These are phyloP conservation scores for Alternaria consortialis DNA, from an alignment of 2,329 filamentous ascomycete species.

Conservation along the genomic window DNA sequence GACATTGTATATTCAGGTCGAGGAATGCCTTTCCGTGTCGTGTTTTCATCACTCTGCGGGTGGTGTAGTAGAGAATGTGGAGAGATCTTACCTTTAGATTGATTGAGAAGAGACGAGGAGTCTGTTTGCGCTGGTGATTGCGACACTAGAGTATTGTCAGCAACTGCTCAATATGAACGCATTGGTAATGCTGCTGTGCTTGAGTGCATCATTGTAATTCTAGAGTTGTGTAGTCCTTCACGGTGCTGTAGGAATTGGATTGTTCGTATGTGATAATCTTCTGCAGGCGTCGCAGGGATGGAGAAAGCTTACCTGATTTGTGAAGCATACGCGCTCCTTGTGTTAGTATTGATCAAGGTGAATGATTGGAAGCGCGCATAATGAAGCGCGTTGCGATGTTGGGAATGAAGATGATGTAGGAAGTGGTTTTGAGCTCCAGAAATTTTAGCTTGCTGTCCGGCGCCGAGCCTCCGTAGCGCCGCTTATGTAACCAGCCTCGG, in stretches of 20 bases:
- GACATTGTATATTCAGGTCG: slow-evolving; percentile 71
- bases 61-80: slow-evolving; percentile 17
- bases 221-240: slow-evolving; percentile 64
- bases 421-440: slow-evolving; percentile 31
- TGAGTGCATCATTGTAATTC: slow-evolving; percentile 64
- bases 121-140: neutral
- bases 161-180: slow-evolving; percentile 4
- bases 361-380: slow-evolving; percentile 20
- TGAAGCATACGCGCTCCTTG: slow-evolving; percentile 14
- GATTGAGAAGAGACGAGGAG: slow-evolving; percentile 2
- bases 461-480: slow-evolving; percentile 30
- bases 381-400: slow-evolving; percentile 24
- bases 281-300: slow-evolving; percentile 33
- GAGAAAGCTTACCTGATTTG: slow-evolving; percentile 26
- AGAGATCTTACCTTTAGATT: slow-evolving; percentile 54
- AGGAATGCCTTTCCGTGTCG: slow-evolving; percentile 75
- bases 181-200: slow-evolving; percentile 14
- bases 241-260: slow-evolving; percentile 66
- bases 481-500: slow-evolving; percentile 21
- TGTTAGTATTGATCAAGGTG: slow-evolving; percentile 23
- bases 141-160: slow-evolving; percentile 31
- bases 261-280: slow-evolving; percentile 60
- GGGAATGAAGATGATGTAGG: slow-evolving; percentile 16
- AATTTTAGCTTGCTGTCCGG: slow-evolving; percentile 33
- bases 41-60: slow-evolving; percentile 66